Evolutionary conservation across 2,329 filamentous ascomycete genomes (phyloP), one percentile per base, ranked within the genome.

Genomic region (Ophiobolus disseminans): DNA sequence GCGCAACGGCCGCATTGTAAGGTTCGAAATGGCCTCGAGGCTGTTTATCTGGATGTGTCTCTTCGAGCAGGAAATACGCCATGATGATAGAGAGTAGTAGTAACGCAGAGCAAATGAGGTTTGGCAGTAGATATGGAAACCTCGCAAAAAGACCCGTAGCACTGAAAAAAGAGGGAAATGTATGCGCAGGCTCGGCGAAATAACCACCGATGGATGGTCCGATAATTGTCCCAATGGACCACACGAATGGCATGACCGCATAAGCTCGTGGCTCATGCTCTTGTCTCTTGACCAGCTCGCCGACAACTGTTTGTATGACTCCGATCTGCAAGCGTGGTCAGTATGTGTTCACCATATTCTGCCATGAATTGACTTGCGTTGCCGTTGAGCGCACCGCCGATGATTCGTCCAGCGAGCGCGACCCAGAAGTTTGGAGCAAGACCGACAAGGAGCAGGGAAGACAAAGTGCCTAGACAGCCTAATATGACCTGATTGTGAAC

Each of bases 171-270:
- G 79, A 75, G 16, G 93, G 91, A 72, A 89, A 96, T 16, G 86
- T 86, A 26, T 83, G 77, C 53, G 86, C 82, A 20, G 93, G 92
- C 58, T 90, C 86, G 50, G 91, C 89, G 69, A 96, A 91, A 45
- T 88, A 84, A 25, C 93, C 93, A 50, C 93, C 93, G 57, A 97
- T 91, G 5, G 88, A 89, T 54, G 92, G 72, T 39, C 92, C 92
- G 43, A 96, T 81, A 56, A 96, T 96, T 8, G 90, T 95, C 19
- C 92, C 92, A 42, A 96, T 86, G 37, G 84, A 88, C 91, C 92
- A 97, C 6, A 96, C 88, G 66, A 96, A 96, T 0, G 92, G 92
- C 90, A 97, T 96, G 35, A 96, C 84, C 2, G 91, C 86, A 71
- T 92, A 96, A 21, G 88, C 90, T 62, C 53, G 74, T 95, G 90